A percentile compares a stretch with the other conserved stretches of the same genome.
These are phyloP conservation scores for Cutaneotrichosporon mucoides DNA, from an alignment of 1,284 basidiomycete genomes.

Conservation along the genomic window DNA sequence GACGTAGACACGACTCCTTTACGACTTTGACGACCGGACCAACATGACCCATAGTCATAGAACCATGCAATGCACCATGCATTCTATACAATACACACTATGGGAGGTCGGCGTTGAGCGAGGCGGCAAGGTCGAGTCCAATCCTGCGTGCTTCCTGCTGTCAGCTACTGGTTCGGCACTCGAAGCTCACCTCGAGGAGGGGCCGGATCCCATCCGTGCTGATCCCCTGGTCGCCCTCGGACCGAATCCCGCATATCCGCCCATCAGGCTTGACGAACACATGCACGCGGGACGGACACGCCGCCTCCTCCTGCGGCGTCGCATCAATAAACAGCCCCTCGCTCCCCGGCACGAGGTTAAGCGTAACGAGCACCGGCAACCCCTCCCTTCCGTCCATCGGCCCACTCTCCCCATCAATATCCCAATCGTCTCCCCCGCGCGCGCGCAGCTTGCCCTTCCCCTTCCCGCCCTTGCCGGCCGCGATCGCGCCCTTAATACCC, in stretches of 20 bases:
- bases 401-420: constrained; percentile 38
- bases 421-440: constrained; percentile 48
- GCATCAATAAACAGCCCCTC: constrained; percentile 42
- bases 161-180: background rate
- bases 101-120: constrained; percentile 18
- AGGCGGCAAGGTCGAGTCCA: constrained; percentile 10
- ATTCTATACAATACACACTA: constrained; percentile 10
- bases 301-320: constrained; percentile 42
- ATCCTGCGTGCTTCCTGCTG: constrained; percentile 15
- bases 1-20: too few relatives aligned
- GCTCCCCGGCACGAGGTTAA: constrained; percentile 39
- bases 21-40: too few relatives aligned
- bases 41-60: too few relatives aligned
- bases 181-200: constrained; percentile 22
- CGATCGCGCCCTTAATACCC: constrained; percentile 46
- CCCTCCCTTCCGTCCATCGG: constrained; percentile 30
- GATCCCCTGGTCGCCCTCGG: constrained; percentile 42
- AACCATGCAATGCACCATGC: background rate
- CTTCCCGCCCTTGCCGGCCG: constrained; percentile 23
- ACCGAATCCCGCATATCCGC: constrained; percentile 42
- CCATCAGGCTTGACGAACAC: constrained; percentile 34
- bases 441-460: constrained; percentile 27
- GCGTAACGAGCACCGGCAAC: constrained; percentile 43
- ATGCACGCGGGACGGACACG: constrained; percentile 44
- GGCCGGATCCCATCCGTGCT: constrained; percentile 27